Base-by-base conservation (phyloP, 2,329 filamentous ascomycete species). In the Aspergillus quadricinctus region DNA sequence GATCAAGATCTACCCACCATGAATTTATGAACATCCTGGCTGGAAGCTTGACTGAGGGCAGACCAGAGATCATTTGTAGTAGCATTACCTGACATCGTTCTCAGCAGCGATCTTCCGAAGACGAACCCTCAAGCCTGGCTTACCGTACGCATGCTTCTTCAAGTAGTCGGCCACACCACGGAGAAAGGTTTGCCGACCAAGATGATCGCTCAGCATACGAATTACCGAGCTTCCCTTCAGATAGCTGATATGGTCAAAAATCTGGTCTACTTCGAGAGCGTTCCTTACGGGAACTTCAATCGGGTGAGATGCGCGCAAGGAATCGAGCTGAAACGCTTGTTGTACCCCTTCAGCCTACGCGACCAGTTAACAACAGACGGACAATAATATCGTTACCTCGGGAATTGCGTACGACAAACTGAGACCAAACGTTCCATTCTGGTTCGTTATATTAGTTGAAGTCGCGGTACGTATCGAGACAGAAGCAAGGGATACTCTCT, bases 371-470 rank as follows among this genome's bases (percentile, higher is more conserved):
- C 64, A 64, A 66, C 68, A 68, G 72, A 61, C 60, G 63, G 64
- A 57, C 60, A 59, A 56, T 60, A 27, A 52, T 54, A 66, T 49
- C 67, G 62, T 69, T 83, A 83, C 82, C 82, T 84, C 76, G 77
- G 57, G 77, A 74, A 73, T 75, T 78, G 78, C 82, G 80, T 81
- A 85, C 83, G 67, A 97, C 90, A 77, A 97, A 99, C 77, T 97
- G 92, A 57, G 90, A 88, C 94, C 94, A 99, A 31, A 97, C 89
- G 67, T 97, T 88, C 93, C 94, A 97, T 64, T 97, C 93, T 83
- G 59, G 29, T 56, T 48, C 40, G 48, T 27, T 41, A 43, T 6
- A 55, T 71, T 60, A 72, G 65, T 45, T 52, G 7, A 8, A 11
- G 17, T 37, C 29, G 10, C 1, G 21, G n/a, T 23, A 27, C 11